Base-by-base conservation (phyloP, 352 stramenopile genomes). In the Phytopythium helicoides region DNA sequence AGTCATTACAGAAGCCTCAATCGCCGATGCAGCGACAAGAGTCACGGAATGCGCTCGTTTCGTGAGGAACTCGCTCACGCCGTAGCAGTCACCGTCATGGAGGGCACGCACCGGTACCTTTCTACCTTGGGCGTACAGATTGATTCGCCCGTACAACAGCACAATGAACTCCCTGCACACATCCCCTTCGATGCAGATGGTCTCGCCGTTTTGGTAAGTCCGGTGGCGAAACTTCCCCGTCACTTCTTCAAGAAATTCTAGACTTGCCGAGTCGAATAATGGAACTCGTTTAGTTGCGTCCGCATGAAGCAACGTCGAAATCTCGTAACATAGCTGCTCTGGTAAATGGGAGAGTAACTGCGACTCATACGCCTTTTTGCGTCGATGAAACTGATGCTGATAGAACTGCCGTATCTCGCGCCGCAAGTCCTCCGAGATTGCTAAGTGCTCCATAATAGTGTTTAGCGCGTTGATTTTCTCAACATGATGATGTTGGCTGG, bases 191-290 rank as follows among this genome's bases (percentile, higher is more conserved):
- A 89, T 60, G 18, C 66, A 82, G 8, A 92, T 67, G 4, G 74
- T 82, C 28, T 92, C 83, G 0, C 83, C 83, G 26, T 83, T 83
- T 26, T 92, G 81, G 37, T 84, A 92, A 8, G 38, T 84, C 12
- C 75, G 70, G 46, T 89, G 74, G 0, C 83, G 76, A 40, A 93
- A 90, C 45, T 92, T 87, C 0, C 81, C 83, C 0, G 82, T 93
- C 4, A 93, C 77, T 62, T 89, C 76, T n/a, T 89, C 73, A 0
- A 87, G 54, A 45, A 91, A 89, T 19, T 89, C 79, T 15, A 66
- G 68, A n/a, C 70, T 85, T 3, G 72, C 68, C 2, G 64, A 79
- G 21, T 86, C 68, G 46, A 93, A 93, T 1, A 93, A 58, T 1
- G 51, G 12, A 3, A 93, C 66, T 11, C 70, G 65, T 44, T 73